Base-by-base conservation (phyloP, 495 filamentous ascomycete genomes). In the Aspergillus heteromorphus region DNA sequence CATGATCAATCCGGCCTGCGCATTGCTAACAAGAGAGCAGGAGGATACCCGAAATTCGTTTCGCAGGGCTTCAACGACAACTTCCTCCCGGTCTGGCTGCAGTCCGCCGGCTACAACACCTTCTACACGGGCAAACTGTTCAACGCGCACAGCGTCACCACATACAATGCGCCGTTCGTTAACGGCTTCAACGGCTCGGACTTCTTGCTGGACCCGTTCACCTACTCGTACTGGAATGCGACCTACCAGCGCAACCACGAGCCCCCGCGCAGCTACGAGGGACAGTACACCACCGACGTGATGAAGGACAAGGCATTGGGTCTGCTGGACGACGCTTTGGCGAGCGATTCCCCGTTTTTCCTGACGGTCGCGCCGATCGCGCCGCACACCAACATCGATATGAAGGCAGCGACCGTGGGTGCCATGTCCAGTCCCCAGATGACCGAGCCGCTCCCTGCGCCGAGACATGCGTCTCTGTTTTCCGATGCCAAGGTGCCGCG, bases 91-190 rank as follows among this genome's bases (percentile, higher is more conserved):
- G 59, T 87, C 1, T 89, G 86, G 86, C 71, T 89, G 3, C 84
- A 88, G 56, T 54, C 80, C 6, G 79, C 82, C 0, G 85, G 85
- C n/a, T 88, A 88, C 62, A 77, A 83, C 56, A 89, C 85, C 0
- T 88, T 83, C 65, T 88, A 88, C 64, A 84, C 81, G 1, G 85
- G 86, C 34, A 90, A 90, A 64, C 73, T 90, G 2, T 85, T 87
- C 65, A 90, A 89, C 60, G 73, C 75, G 0, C 83, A 87, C 57
- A 81, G 77, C 0, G 59, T 79, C 1, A 57, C 76, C 3, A 86
- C 83, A 49, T 87, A 86, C 62, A 49, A 84, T 60, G 65, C 67
- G 1, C 86, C 86, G 0, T 75, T 77, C 57, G 72, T 79, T 2
- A 79, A 76, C 18, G 86, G 84, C 0, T 88, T 73, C 54, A 75